These are phyloP conservation scores for Apiospora phragmitis DNA, from an alignment of 2,329 filamentous ascomycete species.

Conservation along the genomic window DNA sequence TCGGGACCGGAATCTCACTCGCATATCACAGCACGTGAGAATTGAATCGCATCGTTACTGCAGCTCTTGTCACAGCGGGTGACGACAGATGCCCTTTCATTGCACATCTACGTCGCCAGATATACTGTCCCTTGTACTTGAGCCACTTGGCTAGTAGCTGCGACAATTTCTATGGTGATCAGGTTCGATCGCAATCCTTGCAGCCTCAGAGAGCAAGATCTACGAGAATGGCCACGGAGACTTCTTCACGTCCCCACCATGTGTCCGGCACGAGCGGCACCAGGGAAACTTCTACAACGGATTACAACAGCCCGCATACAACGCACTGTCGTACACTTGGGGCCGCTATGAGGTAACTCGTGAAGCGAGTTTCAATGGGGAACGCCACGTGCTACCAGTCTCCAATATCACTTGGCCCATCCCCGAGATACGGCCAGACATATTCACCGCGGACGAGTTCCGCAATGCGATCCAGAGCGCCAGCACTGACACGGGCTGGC, in stretches of 20 bases:
- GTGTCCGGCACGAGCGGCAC: background rate
- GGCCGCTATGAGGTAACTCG: background rate
- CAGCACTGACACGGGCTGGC: background rate
- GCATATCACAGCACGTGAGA: no score
- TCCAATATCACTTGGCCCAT: slow-evolving; percentile 3
- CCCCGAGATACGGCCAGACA: background rate
- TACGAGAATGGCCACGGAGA: background rate
- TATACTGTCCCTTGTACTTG: background rate
- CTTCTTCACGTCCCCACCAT: background rate
- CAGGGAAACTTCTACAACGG: background rate
- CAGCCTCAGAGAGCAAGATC: background rate
- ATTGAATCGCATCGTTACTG: no score
- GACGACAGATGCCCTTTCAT: no score
- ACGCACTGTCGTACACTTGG: slow-evolving; percentile 6
- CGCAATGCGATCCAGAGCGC: background rate
- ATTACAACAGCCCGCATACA: background rate
- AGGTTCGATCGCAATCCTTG: background rate
- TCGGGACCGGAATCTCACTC: background rate
- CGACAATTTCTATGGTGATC: background rate
- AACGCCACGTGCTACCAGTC: background rate
- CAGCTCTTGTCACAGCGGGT: no score
- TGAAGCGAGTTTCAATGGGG: background rate
- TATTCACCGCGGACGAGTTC: slow-evolving; percentile 6
- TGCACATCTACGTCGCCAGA: background rate
- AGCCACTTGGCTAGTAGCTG: no score